Percentiles rank a stretch among this genome's conserved stretches.
These are phyloP conservation scores for Thielaviopsis ethacetica DNA, from an alignment of 2,329 filamentous ascomycete genomes.

Conservation along the genomic window DNA sequence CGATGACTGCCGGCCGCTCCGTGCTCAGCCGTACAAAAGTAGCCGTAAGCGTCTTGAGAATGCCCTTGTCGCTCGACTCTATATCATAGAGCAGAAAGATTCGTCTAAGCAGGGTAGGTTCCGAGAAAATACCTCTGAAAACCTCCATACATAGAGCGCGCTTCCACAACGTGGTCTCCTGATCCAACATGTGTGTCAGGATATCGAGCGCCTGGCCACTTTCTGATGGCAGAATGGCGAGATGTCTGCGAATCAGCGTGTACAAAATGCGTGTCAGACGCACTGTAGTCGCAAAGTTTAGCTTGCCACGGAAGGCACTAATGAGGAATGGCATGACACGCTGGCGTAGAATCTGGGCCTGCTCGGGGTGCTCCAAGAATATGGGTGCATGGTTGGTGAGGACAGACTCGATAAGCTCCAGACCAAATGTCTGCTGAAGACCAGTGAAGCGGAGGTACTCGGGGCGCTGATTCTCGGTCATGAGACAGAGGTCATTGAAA, in stretches of 20 bases:
- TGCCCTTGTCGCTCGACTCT: slow-evolving; percentile 51
- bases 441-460: slow-evolving; percentile 67
- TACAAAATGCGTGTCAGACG: slow-evolving; percentile 71
- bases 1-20: slow-evolving; percentile 79
- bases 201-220: slow-evolving; percentile 70
- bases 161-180: slow-evolving; percentile 74
- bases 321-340: slow-evolving; percentile 74
- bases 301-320: slow-evolving; percentile 58
- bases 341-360: slow-evolving; percentile 59
- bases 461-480: slow-evolving; percentile 70
- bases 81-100: slow-evolving; percentile 72
- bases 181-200: slow-evolving; percentile 73
- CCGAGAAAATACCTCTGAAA: slow-evolving; percentile 69
- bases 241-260: slow-evolving; percentile 61
- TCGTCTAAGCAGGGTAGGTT: slow-evolving; percentile 59
- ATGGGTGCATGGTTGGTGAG: slow-evolving; percentile 71
- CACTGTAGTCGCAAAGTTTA: slow-evolving; percentile 68
- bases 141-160: slow-evolving; percentile 82
- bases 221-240: slow-evolving; percentile 58
- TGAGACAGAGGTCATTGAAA: slow-evolving; percentile 76
- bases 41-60: slow-evolving; percentile 69
- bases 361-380: slow-evolving; percentile 63
- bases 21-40: slow-evolving; percentile 85
- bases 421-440: slow-evolving; percentile 64
- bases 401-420: slow-evolving; percentile 85